Evolutionary conservation across 768 basidiomycete species (phyloP).

Genomic region (Pseudohyphozyma bogoriensis): DNA sequence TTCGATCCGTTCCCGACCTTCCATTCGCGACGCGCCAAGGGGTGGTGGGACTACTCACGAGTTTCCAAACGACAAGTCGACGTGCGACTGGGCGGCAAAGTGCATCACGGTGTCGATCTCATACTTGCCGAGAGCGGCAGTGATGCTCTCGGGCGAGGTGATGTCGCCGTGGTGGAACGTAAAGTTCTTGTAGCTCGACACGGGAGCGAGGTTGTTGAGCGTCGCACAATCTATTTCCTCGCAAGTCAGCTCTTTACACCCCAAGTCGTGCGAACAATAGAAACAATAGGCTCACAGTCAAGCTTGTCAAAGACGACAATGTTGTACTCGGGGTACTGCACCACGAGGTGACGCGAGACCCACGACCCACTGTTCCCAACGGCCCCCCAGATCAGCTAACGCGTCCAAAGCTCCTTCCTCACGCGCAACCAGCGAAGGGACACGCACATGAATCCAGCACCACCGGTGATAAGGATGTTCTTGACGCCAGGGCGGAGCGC

Average conservation of each 20-base stretch:
- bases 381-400: no score
- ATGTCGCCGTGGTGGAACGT: constrained; percentile 3
- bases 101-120: background rate
- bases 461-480: constrained; percentile 1
- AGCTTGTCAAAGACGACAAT: constrained; percentile 2
- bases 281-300: no score
- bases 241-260: no score
- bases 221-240: constrained; percentile 1
- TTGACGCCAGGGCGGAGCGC: background rate
- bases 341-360: background rate
- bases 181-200: background rate
- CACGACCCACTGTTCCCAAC: background rate
- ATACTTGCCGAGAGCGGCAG: background rate
- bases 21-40: no score
- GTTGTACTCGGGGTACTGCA: background rate
- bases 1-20: no score
- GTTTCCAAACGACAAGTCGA: constrained; percentile 5
- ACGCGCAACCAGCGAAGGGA: no score
- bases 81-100: constrained; percentile 5
- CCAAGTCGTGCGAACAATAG: no score
- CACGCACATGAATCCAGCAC: constrained; percentile 2
- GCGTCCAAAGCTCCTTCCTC: no score
- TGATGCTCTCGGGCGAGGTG: background rate
- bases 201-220: background rate
- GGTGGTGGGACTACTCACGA: no score